A percentile compares a stretch with the other conserved stretches of the same genome.
Evolutionary conservation across 768 basidiomycete species (phyloP).

Genomic region (Antrodiella citrinella): DNA sequence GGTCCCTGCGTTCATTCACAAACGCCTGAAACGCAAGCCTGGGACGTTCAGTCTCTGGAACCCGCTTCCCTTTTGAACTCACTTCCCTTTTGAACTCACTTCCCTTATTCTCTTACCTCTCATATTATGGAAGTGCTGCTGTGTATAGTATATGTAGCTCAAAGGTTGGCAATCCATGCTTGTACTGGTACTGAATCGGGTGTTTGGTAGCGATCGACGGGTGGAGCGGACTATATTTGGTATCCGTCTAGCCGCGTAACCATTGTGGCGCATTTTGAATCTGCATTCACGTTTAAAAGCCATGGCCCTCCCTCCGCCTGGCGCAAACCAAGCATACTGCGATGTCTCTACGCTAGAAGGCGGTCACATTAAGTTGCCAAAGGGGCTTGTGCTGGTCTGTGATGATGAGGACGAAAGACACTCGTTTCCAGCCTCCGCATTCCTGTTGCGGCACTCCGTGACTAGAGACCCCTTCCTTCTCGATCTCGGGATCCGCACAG

Average conservation of each 20-base stretch:
- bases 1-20: not conserved
- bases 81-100: not conserved
- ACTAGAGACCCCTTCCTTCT: constrained; percentile 34
- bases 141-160: not conserved
- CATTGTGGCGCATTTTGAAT: no score
- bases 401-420: not conserved
- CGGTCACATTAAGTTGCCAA: constrained; percentile 31
- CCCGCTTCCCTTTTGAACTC: not conserved
- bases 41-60: not conserved
- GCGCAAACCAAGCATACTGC: constrained; percentile 39
- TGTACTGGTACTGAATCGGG: no score
- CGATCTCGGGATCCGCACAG: constrained; percentile 43
- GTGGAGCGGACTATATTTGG: not conserved
- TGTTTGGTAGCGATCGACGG: no score
- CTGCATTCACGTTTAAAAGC: no score
- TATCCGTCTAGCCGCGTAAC: no score
- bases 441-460: constrained; percentile 41
- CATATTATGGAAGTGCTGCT: not conserved
- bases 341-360: constrained; percentile 49
- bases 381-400: not conserved
- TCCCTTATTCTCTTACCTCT: not conserved
- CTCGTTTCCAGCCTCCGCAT: constrained; percentile 38
- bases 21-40: not conserved
- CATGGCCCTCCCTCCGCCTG: constrained; percentile 25
- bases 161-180: not conserved